Evolutionary conservation across 2,329 filamentous ascomycete species (phyloP), one percentile per base, ranked within the genome.

Genomic region (Sclerotinia nivalis): DNA sequence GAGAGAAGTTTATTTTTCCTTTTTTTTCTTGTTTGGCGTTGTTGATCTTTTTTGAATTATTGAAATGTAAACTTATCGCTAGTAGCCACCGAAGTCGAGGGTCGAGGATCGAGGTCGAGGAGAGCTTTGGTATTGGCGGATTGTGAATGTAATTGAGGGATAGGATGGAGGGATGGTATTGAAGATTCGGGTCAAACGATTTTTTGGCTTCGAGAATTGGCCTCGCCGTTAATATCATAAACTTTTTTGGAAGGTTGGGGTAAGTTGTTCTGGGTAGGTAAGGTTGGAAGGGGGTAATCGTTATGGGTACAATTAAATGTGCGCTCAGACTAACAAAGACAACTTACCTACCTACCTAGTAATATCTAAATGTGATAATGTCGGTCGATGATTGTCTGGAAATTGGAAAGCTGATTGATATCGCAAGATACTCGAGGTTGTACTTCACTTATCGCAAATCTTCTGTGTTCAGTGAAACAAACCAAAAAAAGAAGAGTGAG

Each of bases 241-340:
- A 40, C 22, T 64, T 64, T 28, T 64, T 52, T 12, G 37, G 31
- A 28, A 49, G 47, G 22, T 52, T 34, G 61, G 47, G 61, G 47
- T 64, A 50, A 25, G 47, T 64, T 40, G 34, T 50, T 37, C 47
- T 64, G 15, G 60, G 47, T 64, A 52, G 37, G 37, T 40, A 43
- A n/a, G 47, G n/a, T 52, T 28, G 34, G 61, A 65, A 65, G 61
- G 61, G 61, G 61, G 61, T 65, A 52, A 40, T 45, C 56, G 37
- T 60, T 43, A 43, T 59, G 37, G 49, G 37, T 59, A 10, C 34
- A 25, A 59, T 59, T 13, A 22, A 64, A 40, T 15, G 47, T 65
- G 61, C 61, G 47, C 47, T 52, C 34, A 64, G 60, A 64, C 31
- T 2, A 34, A 49, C 28, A 45, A 10, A n/a, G n/a, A n/a, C n/a